These are phyloP conservation scores for Boletellus sp. DNA, from an alignment of 1,284 basidiomycete genomes.

Conservation along the genomic window DNA sequence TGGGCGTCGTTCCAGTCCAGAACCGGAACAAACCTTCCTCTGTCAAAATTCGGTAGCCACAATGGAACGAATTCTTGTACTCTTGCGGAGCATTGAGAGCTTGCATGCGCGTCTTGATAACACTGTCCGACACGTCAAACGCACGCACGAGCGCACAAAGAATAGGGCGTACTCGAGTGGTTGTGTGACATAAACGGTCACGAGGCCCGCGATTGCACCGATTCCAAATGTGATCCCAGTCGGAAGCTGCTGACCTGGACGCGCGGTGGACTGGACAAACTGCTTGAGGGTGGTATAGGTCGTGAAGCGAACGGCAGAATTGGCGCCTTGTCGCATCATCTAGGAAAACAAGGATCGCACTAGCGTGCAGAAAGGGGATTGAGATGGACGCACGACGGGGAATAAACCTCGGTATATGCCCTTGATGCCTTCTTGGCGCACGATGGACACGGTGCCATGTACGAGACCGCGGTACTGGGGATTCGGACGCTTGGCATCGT, in stretches of 20 bases:
- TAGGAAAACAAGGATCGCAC: slow-evolving; percentile 28
- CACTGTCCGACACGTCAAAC: slow-evolving; percentile 48
- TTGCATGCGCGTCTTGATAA: slow-evolving; percentile 98
- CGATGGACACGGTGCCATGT: slow-evolving; percentile 82
- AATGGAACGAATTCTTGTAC: slow-evolving; percentile 93
- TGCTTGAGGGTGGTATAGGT: slow-evolving; percentile 93
- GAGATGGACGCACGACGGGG: slow-evolving; percentile 70
- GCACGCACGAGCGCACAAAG: neutral
- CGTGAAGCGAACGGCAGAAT: slow-evolving; percentile 96
- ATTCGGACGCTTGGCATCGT: slow-evolving; percentile 82
- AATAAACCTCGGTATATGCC: slow-evolving; percentile 92
- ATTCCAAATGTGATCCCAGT: slow-evolving; percentile 91
- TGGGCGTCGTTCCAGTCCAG: slow-evolving; percentile 94
- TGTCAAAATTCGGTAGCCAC: slow-evolving; percentile 86
- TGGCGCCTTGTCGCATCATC: slow-evolving; percentile 98
- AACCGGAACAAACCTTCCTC: slow-evolving; percentile 87
- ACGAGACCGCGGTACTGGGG: slow-evolving; percentile 86
- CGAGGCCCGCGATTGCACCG: slow-evolving; percentile 88
- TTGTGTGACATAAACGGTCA: slow-evolving; percentile 95
- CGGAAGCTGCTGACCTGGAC: slow-evolving; percentile 84
- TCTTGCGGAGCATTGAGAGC: slow-evolving; percentile 78
- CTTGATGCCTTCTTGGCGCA: slow-evolving; percentile 77
- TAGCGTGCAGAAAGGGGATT: neutral
- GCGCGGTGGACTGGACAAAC: slow-evolving; percentile 80
- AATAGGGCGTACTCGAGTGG: slow-evolving; percentile 74